These are phyloP conservation scores for Kingdonia uniflora DNA, from an alignment of 164 flowering plant species.

Conservation along the genomic window DNA sequence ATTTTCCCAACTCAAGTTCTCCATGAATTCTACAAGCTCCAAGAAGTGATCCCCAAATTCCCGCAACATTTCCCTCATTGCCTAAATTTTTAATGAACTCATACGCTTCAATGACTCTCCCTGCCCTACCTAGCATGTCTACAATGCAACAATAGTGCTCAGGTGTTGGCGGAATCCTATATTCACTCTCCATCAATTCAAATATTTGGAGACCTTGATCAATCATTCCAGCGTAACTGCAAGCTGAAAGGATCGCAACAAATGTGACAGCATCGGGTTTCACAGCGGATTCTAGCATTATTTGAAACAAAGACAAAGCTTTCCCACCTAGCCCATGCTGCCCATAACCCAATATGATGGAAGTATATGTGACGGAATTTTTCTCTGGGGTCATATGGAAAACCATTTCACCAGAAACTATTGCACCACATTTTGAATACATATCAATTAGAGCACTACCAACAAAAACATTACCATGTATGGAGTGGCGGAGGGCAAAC, in stretches of 20 bases:
- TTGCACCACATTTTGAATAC: constrained; percentile 72
- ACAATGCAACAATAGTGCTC: constrained; percentile 81
- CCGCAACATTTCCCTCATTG: constrained; percentile 38
- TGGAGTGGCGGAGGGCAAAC: constrained; percentile 44
- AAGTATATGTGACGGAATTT: constrained; percentile 69
- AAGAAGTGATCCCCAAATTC: constrained; percentile 87
- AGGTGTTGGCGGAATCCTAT: constrained; percentile 35
- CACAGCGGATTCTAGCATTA: constrained; percentile 38
- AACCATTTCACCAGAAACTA: constrained; percentile 46
- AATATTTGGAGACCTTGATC: constrained; percentile 70
- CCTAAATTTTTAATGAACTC: constrained; percentile 48
- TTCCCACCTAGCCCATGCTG: constrained; percentile 75
- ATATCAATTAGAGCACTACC: constrained; percentile 70
- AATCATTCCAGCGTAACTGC: constrained; percentile 70
- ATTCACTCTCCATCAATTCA: constrained; percentile 47
- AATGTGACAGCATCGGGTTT: constrained; percentile 70
- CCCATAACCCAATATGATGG: constrained; percentile 80
- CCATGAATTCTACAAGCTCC: constrained; percentile 67
- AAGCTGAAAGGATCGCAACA: constrained; percentile 75
- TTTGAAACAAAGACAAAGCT: constrained; percentile 51
- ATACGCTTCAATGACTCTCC: constrained; percentile 70
- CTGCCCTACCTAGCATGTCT: constrained; percentile 88
- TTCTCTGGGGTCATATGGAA: constrained; percentile 33
- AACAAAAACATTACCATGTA: constrained; percentile 67
- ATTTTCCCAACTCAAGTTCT: constrained; percentile 49